phyloP scores from a whole-genome alignment of 177 flowering plant species.

The Vitis hybrid region DNA sequence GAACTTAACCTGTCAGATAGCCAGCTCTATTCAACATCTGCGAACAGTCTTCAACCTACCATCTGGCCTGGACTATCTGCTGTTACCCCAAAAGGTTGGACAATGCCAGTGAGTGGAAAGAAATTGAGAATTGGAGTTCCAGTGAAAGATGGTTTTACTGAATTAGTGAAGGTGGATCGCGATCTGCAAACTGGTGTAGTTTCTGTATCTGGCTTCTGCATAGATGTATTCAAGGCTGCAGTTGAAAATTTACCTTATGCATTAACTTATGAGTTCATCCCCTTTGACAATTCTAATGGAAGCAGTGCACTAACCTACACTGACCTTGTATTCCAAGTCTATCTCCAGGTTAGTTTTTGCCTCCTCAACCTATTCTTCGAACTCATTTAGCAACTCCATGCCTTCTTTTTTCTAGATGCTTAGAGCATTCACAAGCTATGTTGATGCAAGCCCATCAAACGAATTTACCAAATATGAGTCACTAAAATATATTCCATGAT shows the following conservation, averaged over 20 bases:
- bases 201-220: conserved; percentile 26
- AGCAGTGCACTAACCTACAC: conserved; percentile 11
- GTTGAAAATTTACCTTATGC: conserved; percentile 22
- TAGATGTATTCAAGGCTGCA: conserved; percentile 38
- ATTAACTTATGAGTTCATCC: conserved; percentile 24
- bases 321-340: conserved; percentile 23
- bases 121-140: conserved; percentile 40
- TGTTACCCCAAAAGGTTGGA: conserved; percentile 33
- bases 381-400: too few species aligned
- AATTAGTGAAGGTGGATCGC: conserved; percentile 28
- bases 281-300: conserved; percentile 11
- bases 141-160: conserved; percentile 20
- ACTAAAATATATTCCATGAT: too few species aligned
- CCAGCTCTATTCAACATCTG: too few species aligned
- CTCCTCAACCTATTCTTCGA: too few species aligned
- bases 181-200: conserved; percentile 2
- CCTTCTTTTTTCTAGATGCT: too few species aligned
- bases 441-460: too few species aligned
- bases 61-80: conserved; percentile 43
- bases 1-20: too few species aligned
- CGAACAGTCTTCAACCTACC: conserved; percentile 1
- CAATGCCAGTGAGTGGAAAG: conserved; percentile 21
- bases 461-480: too few species aligned
- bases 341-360: conserved; percentile 13
- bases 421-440: too few species aligned